Evolutionary conservation across 2,329 filamentous ascomycete genomes (phyloP), one percentile per base, ranked within the genome.

Genomic region (Zymoseptoria passerinii): DNA sequence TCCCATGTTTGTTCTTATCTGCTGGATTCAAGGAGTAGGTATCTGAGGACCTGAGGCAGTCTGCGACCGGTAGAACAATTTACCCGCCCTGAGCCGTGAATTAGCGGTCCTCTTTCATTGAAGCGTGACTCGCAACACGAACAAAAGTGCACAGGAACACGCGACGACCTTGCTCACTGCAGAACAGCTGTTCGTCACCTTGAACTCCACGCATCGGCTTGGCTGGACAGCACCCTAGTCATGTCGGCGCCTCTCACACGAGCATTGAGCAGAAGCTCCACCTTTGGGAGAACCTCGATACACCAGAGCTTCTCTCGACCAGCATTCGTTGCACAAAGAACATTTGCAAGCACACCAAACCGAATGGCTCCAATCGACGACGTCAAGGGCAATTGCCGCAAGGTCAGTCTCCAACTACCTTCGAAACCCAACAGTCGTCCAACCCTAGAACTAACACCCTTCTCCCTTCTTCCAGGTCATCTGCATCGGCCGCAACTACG

Each of bases 401-500:
- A 79, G 74, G 77, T 79, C 68, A 13, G 67, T 27, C n/a, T 52
- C 8, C 27, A 52, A 13, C 50, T 49, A 16, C 16, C 49, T 28
- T 28, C 16, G 29, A 28, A 27, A 48, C 40, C 51, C 29, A 55
- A 23, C 28, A 48, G 44, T 49, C 23, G n/a, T 20, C 6, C 18
- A 27, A 44, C 8, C 48, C 16, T 52, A n/a, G n/a, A n/a, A n/a
- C n/a, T n/a, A 49, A 54, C 49, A 35, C 8, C 16, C 28, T n/a
- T n/a, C n/a, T n/a, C n/a, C n/a, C 56, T 50, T 28, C 8, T 29
- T n/a, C 40, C 59, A 96, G 80, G 84, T 95, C 57, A 88, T 96
- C 72, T 96, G 92, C 77, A 95, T 97, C 71, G 90, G 91, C 67
- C 84, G 94, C 68, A 95, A 99, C 80, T 99, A 96, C 81, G 92